Percentiles rank a stretch among this genome's conserved stretches.
Evolutionary conservation across 768 basidiomycete species (phyloP).

Genomic region (Pulveroboletus sp.): DNA sequence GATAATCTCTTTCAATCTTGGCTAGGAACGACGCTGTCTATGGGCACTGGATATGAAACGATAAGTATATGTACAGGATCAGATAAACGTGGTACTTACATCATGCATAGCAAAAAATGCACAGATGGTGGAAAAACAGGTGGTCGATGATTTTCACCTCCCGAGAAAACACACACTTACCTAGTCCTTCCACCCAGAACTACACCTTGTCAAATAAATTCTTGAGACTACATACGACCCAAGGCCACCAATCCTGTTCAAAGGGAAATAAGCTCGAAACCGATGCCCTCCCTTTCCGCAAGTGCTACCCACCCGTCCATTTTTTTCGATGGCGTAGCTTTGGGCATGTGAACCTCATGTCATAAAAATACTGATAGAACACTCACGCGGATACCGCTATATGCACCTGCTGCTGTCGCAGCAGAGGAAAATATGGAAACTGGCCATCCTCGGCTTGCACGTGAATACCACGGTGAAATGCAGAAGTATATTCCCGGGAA

Average conservation of each 20-base stretch:
- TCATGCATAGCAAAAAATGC: not conserved
- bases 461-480: slow-evolving; percentile 1
- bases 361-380: not conserved
- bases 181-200: slow-evolving; percentile 1
- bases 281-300: too few species aligned
- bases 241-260: not conserved
- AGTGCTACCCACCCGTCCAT: slow-evolving; percentile 1
- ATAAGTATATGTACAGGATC: not conserved
- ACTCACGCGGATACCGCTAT: slow-evolving; percentile 1
- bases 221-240: not conserved
- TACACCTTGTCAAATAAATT: not conserved
- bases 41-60: not conserved
- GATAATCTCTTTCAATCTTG: not conserved
- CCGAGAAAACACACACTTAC: not conserved
- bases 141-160: not conserved
- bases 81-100: not conserved
- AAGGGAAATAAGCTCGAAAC: not conserved
- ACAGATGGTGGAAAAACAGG: not conserved
- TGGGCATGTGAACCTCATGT: not conserved
- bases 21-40: not conserved
- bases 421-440: not conserved
- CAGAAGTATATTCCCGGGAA: not conserved
- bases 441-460: not conserved
- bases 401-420: not conserved
- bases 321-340: not conserved